Conservation (phyloP, 768 basidiomycete genomes). For the Suillus americanus region DNA sequence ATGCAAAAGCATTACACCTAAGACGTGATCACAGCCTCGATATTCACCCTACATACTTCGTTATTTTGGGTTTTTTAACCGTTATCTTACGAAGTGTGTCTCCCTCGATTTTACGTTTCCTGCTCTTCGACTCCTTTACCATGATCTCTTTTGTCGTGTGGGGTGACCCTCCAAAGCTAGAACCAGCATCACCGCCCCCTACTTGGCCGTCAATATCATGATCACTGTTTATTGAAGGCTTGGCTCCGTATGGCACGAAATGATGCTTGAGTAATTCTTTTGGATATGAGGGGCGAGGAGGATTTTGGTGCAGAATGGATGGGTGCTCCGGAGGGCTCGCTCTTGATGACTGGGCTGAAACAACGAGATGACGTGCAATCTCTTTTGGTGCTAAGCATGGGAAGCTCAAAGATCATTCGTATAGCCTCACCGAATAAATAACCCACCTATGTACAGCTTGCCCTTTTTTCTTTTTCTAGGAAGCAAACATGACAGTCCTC, state of each 20-base stretch:
- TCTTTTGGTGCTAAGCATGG: conserved; percentile 53
- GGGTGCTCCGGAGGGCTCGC: conserved; percentile 20
- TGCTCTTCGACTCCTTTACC: conserved; percentile 30
- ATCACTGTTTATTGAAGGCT: background rate
- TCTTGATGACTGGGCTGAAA: conserved; percentile 48
- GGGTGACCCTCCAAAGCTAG: background rate
- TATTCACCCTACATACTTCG: background rate
- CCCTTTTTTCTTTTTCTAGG: conserved; percentile 64
- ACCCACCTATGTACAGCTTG: conserved; percentile 55
- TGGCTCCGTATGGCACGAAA: conserved; percentile 58
- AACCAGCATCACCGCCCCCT: conserved; percentile 20
- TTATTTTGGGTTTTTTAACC: conserved; percentile 45
- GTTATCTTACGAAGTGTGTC: conserved; percentile 42
- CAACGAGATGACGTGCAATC: conserved; percentile 56
- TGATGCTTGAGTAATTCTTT: conserved; percentile 60
- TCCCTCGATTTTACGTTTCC: conserved; percentile 50
- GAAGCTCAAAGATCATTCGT: background rate
- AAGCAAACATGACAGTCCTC: conserved; percentile 57
- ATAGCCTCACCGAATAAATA: background rate
- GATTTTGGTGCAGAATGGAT: conserved; percentile 41
- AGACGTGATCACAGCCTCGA: background rate
- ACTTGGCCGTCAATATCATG: conserved; percentile 17
- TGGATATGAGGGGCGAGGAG: conserved; percentile 58
- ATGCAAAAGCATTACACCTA: conserved; percentile 1
- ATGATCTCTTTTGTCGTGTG: conserved; percentile 18